Conservation (phyloP, 768 basidiomycete genomes). For the Mycena olivaceomarginata region DNA sequence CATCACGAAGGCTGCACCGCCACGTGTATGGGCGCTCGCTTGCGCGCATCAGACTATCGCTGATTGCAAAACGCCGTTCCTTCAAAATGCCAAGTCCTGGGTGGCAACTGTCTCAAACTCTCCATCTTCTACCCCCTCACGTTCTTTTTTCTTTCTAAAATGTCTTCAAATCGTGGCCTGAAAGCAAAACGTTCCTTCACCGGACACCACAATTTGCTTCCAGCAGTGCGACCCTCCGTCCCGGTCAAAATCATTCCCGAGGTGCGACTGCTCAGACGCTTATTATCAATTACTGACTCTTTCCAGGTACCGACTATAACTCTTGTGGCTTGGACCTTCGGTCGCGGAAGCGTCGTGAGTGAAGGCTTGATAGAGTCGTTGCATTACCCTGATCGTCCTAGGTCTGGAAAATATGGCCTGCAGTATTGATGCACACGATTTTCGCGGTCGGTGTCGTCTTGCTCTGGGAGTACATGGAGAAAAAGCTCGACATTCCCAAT, state of each 20-base stretch:
- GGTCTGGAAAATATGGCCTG: conserved; percentile 82
- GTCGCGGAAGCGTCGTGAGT: conserved; percentile 65
- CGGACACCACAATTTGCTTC: conserved; percentile 32
- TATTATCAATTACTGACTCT: too few species aligned
- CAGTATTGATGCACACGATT: conserved; percentile 75
- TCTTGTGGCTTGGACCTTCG: conserved; percentile 61
- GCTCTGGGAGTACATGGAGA: conserved; percentile 44
- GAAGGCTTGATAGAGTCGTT: neutral
- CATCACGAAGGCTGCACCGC: conserved; percentile 1
- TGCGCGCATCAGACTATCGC: conserved; percentile 28
- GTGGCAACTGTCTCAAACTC: neutral
- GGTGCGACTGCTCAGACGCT: neutral
- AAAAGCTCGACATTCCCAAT: conserved; percentile 68
- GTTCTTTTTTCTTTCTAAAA: conserved; percentile 33
- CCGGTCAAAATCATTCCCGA: conserved; percentile 39
- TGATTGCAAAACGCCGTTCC: conserved; percentile 7
- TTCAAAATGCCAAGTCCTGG: conserved; percentile 9
- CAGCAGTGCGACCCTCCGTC: conserved; percentile 38
- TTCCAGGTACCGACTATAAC: conserved; percentile 31
- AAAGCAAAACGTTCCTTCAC: neutral
- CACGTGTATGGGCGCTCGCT: conserved; percentile 17
- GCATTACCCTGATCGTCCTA: conserved; percentile 35
- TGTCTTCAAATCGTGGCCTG: conserved; percentile 22
- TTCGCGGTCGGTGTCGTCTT: conserved; percentile 66
- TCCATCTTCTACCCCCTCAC: conserved; percentile 19